A percentile compares a stretch with the other conserved stretches of the same genome.
phyloP scores from a whole-genome alignment of 1,284 basidiomycete genomes.

The Tremellales sp. region DNA sequence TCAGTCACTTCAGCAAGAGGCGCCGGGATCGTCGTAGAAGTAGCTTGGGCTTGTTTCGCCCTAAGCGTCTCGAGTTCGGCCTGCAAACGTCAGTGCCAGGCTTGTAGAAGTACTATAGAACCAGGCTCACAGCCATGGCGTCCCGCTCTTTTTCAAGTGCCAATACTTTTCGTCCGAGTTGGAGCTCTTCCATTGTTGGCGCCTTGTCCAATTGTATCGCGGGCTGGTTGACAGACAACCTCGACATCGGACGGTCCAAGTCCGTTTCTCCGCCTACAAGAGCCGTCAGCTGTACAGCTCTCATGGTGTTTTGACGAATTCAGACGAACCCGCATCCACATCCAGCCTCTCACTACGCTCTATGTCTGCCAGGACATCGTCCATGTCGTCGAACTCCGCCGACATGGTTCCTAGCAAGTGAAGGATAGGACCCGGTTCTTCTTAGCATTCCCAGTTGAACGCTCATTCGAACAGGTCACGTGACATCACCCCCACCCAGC shows the following conservation, averaged over 20 bases:
- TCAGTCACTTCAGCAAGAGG: neutral
- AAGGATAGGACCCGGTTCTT: too few species aligned
- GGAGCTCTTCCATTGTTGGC: slow-evolving; percentile 30
- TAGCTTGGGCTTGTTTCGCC: slow-evolving; percentile 7
- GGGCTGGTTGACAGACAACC: slow-evolving; percentile 2
- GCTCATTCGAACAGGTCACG: too few species aligned
- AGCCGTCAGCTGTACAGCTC: too few species aligned
- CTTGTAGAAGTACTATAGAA: neutral
- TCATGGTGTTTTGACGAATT: too few species aligned
- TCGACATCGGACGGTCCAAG: neutral
- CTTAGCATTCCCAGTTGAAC: too few species aligned
- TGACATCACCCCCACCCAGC: too few species aligned
- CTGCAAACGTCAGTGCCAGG: slow-evolving; percentile 5
- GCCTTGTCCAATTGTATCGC: slow-evolving; percentile 3
- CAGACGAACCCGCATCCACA: too few species aligned
- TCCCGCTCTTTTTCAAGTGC: slow-evolving; percentile 37
- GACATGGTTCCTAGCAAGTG: too few species aligned
- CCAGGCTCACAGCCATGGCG: slow-evolving; percentile 22
- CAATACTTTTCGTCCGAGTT: slow-evolving; percentile 23
- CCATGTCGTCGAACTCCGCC: too few species aligned
- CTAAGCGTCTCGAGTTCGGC: slow-evolving; percentile 16
- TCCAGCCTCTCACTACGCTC: too few species aligned
- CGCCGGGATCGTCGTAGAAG: slow-evolving; percentile 12
- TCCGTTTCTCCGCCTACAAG: too few species aligned
- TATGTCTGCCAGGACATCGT: too few species aligned